Base-by-base conservation (phyloP, 2,329 filamentous ascomycete genomes). In the Alternaria viburni region DNA sequence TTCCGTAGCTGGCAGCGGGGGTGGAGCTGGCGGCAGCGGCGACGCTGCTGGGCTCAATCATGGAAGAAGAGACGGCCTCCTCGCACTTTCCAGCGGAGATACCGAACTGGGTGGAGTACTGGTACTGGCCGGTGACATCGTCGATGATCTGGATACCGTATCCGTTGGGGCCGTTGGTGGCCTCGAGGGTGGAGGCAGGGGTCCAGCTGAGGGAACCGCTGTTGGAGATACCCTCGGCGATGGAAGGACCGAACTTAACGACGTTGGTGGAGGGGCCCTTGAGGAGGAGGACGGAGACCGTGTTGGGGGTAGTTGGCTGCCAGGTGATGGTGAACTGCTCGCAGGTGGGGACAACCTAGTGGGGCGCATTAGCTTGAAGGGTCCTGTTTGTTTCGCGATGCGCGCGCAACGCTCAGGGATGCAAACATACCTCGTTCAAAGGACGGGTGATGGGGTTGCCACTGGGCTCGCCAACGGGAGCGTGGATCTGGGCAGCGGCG, bases 81-180 rank as follows among this genome's bases (percentile, higher is more conserved):
- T 59, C 41, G 68, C 71, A 79, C 57, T 76, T 62, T 49, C 75
- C 68, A 74, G 85, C 85, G 64, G 80, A 82, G 80, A 90, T 83
- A 71, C 88, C 88, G 81, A 89, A 89, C 77, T 89, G 87, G 62
- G 86, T 86, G 46, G 84, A 86, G 72, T 77, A 79, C 72, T 90
- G 88, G 84, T 87, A 90, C 74, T 85, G 79, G 75, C 87, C 86
- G 66, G 82, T 86, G 54, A 82, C 81, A 73, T 89, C 86, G 68
- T 86, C 86, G 69, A 90, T 86, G 71, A 90, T 79, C 76, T 89
- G 83, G 74, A 90, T 81, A 65, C 88, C 88, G 80, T 89, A 90
- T 79, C 83, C 84, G 70, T 82, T 83, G 66, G 74, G 75, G 65
- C 86, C 84, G 28, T 21, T n/a, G 21, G 65, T 65, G 19, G 70